Conservation (phyloP, 805 yeast genomes). For the Kluyveromyces siamensis region DNA sequence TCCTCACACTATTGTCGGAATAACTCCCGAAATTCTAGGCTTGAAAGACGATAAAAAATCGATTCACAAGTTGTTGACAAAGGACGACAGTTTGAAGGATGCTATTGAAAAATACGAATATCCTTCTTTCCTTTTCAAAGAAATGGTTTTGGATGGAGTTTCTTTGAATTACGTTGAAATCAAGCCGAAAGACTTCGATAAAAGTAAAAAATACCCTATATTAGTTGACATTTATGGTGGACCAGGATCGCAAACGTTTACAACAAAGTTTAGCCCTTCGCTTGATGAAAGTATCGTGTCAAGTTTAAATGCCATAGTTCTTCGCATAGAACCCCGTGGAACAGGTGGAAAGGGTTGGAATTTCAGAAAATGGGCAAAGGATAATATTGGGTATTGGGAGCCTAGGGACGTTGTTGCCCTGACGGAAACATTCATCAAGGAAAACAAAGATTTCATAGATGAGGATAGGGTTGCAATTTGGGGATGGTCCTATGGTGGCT, state of each 20-base stretch:
- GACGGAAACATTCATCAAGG: conserved; percentile 40
- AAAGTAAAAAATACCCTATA: conserved; percentile 45
- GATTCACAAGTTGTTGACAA: conserved; percentile 7
- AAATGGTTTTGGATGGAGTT: conserved; percentile 33
- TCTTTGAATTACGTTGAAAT: conserved; percentile 49
- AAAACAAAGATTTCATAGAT: conserved; percentile 38
- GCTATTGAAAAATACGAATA: conserved; percentile 31
- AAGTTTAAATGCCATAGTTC: conserved; percentile 47
- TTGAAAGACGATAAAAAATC: conserved; percentile 2
- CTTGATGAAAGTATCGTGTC: conserved; percentile 55
- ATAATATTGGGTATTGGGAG: conserved; percentile 65
- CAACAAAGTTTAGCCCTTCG: conserved; percentile 37
- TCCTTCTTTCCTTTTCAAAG: conserved; percentile 37
- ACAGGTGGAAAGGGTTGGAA: conserved; percentile 75
- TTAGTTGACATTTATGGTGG: conserved; percentile 71
- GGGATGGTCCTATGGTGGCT: conserved; percentile 91
- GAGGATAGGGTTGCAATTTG: conserved; percentile 52
- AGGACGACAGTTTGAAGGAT: conserved; percentile 8
- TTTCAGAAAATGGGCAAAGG: conserved; percentile 45
- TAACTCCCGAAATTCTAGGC: conserved; percentile 5
- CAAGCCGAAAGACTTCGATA: conserved; percentile 48
- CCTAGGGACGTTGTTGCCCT: conserved; percentile 56
- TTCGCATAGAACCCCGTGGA: conserved; percentile 73
- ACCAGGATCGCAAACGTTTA: conserved; percentile 63
- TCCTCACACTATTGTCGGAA: conserved; percentile 22